Evolutionary conservation across 176 grass and related monocot species (phyloP), one percentile per base, ranked within the genome.

Genomic region (Musa beccarii): DNA sequence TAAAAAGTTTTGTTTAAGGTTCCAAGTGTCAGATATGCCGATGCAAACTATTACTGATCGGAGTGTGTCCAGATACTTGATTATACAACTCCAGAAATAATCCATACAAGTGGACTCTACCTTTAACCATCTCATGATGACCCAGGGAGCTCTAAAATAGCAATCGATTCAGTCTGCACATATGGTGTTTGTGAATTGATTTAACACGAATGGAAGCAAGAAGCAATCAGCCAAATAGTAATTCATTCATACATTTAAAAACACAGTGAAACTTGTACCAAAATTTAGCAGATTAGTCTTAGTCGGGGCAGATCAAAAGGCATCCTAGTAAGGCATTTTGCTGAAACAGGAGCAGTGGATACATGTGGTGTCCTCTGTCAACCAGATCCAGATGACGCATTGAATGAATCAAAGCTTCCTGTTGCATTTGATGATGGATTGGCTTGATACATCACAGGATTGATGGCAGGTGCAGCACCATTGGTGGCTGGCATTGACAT

Each of bases 371-470:
- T 4, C 14, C 57, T 61, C 16, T 2, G 15, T 61, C 15, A 61
- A 7, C 3, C 57, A 20, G 57, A 61, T 61, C 57, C 85, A 83
- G 85, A 63, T 72, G 71, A 24, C 10, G 54, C 55, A 51, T 79
- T 84, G 65, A 50, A 57, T 21, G 66, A 34, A 10, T 59, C 66
- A 49, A 69, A 79, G 53, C 54, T 79, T 59, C 53, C 5, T 7
- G 86, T 52, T 51, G 68, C 19, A 74, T 76, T 43, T 67, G 72
- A 64, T 52, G 71, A 53, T 76, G 78, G 85, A 76, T 83, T 85
- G 11, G 80, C 56, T 77, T 88, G 89, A 63, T 88, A 92, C 83
- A 85, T 26, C 24, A 14, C 11, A 4, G 63, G 63, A 26, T 66
- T 91, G 57, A 11, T 59, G 66, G 79, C 73, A 80, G 84, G 73